Base-by-base conservation (phyloP, 116 monocot species). In the Thalassia testudinum region DNA sequence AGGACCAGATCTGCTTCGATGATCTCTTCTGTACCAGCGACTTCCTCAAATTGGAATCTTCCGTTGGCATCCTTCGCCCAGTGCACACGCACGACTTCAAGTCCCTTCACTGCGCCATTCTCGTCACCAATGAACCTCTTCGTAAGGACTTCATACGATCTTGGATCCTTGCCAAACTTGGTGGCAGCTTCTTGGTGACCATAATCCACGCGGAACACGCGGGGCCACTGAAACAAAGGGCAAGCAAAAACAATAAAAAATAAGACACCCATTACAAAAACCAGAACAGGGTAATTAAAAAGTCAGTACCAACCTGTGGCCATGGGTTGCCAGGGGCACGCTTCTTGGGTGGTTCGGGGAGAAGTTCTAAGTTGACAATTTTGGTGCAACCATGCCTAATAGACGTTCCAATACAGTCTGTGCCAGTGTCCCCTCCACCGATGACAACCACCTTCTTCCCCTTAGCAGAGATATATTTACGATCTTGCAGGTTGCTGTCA, bases 401-500 rank as follows among this genome's bases (percentile, higher is more conserved):
- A 23, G 99, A 99, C 48, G 99, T 99, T 0, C 86, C 99, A 29
- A 99, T 90, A 70, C 99, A 99, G 63, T 99, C 99, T 16, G 99
- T 99, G 22, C 99, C 99, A 20, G 99, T 99, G 51, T 99, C 99
- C 29, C 99, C 99, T 23, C 99, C 99, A 45, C 99, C 99, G 14
- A 99, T 99, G 22, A 99, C 99, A 1, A 99, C 78, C 10, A 99
- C 99, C 71, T 83, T 99, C 58, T 99, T 99, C 19, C 90, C 99
- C 34, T 80, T 73, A 26, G 99, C 99, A 43, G 84, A 90, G 38
- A 99, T 86, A 59, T 90, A 90, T 23, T 80, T 82, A 29, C 75
- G 79, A 66, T 99, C 90, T 37, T 78, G 54, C 44, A 86, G 56
- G 61, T 83, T 86, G 71, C 90, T 90, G 57, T 99, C 99, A 16